Evolutionary conservation across 2,329 filamentous ascomycete genomes (phyloP), one percentile per base, ranked within the genome.

Genomic region (Chaetomium strumarium): DNA sequence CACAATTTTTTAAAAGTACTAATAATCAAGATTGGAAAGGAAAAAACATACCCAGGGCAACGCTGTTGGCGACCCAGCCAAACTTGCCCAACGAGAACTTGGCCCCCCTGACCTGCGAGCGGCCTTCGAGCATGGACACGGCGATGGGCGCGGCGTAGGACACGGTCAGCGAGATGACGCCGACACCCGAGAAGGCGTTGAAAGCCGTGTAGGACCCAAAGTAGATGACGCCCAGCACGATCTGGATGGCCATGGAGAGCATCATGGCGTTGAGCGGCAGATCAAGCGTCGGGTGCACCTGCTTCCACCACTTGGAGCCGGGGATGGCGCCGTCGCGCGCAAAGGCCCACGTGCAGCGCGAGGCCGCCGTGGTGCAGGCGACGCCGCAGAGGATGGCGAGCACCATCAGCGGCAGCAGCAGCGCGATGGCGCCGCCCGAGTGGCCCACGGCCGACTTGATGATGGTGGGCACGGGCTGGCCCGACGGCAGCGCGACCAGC

Each of bases 191-290:
- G 67, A 88, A 87, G 52, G 84, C 84, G 64, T 84, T 86, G 73
- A 86, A 88, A n/a, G 84, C 84, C 11, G 82, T 79, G 0, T 75
- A 69, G 2, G 82, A 85, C 43, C 84, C 84, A 58, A 88, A 85
- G 72, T 86, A 86, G 66, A 88, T 81, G 60, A 83, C 63, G 31
- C 80, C 84, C 5, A 88, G 77, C 13, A 79, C 46, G 51, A 86
- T 75, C 67, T 87, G 77, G 29, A 87, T 72, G 3, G 69, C 75
- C 79, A 85, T 85, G 62, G 77, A 81, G 51, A 87, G 76, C 79
- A 87, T 83, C 83, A 87, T 86, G 58, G 82, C 83, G 65, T 87
- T 86, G 51, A 87, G 61, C 0, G 84, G 84, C 3, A 87, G 76
- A 56, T 85, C 83, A 0, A 86, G 73, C 53, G 73, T 79, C 43